Base-by-base conservation (phyloP, 2,329 filamentous ascomycete species). In the Pyricularia pennisetigena region DNA sequence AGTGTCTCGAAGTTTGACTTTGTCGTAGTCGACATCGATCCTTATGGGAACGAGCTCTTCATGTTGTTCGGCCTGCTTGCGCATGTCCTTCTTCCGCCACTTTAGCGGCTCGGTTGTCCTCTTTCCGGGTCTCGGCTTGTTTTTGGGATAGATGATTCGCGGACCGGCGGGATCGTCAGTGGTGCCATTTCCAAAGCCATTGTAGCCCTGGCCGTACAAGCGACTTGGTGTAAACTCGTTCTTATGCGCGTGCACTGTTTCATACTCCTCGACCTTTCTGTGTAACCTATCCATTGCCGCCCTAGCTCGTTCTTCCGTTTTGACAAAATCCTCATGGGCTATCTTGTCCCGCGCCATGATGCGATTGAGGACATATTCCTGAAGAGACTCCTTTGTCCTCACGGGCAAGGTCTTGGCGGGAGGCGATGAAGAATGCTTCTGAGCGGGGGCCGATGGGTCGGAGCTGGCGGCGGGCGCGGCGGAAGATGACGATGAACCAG, bases 11-110 rank as follows among this genome's bases (percentile, higher is more conserved):
- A 99, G 84, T 79, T 95, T 95, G 73, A 98, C 87, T 81, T 97
- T 97, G 72, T 98, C 94, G 85, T 92, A 91, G 75, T 99, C 95
- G 66, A 98, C 92, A 74, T 99, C 95, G 68, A 99, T 81, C 65
- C 95, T 88, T 72, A 99, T 86, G 2, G 95, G 95, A 0, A 98
- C 92, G 68, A 99, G 82, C 75, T 97, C 93, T 77, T 99, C 95
- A 67, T 92, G 85, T 75, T 94, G 91, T 73, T 98, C 94, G 28
- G 92, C 93, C 80, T 98, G 95, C 72, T 89, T 87, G 71, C 88
- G 86, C 81, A 94, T 86, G 72, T 97, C 93, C 76, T 93, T 93
- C 74, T 91, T 88, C 73, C 87, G 85, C 71, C 94, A 86, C 71
- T 90, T 91, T 66, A 97, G 79, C 70, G 89, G 83, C 35, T 88